These are phyloP conservation scores for Echinochloa phyllopogon DNA, from an alignment of 176 grass and related monocot genomes.

Conservation along the genomic window DNA sequence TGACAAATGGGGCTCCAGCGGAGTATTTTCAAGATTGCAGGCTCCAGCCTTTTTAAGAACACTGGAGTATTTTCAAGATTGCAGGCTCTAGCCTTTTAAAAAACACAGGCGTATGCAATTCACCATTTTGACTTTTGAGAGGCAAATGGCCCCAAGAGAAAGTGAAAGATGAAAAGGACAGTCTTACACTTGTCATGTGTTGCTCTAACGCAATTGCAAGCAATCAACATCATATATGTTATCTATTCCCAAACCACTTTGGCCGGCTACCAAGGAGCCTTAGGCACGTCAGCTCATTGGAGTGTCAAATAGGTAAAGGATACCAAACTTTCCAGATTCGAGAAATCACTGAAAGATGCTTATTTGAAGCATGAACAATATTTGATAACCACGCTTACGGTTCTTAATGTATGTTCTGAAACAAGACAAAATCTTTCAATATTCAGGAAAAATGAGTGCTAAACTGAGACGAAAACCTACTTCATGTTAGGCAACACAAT, in stretches of 20 bases:
- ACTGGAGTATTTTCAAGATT: constrained; percentile 4
- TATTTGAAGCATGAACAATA: constrained; percentile 7
- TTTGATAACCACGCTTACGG: not conserved
- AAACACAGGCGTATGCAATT: constrained; percentile 12
- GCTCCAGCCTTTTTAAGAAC: constrained; percentile 23
- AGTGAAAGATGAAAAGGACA: constrained; percentile 23
- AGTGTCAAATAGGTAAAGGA: constrained; percentile 22
- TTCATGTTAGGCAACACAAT: not conserved
- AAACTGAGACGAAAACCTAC: not conserved
- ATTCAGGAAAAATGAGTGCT: not conserved
- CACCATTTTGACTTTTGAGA: constrained; percentile 33
- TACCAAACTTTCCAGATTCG: constrained; percentile 1
- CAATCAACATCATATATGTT: constrained; percentile 40
- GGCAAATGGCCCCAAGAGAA: constrained; percentile 33
- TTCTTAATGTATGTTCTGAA: not conserved
- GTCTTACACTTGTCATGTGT: constrained; percentile 31
- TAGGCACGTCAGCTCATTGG: constrained; percentile 30
- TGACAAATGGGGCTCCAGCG: constrained; percentile 3
- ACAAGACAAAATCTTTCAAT: not conserved
- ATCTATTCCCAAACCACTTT: constrained; percentile 41
- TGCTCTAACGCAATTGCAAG: not conserved
- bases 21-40: constrained; percentile 10
- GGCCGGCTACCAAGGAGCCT: constrained; percentile 16
- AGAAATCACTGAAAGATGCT: not conserved
- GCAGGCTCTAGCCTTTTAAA: constrained; percentile 38